Conservation (phyloP, 768 basidiomycete genomes). For the Collybia sordida region DNA sequence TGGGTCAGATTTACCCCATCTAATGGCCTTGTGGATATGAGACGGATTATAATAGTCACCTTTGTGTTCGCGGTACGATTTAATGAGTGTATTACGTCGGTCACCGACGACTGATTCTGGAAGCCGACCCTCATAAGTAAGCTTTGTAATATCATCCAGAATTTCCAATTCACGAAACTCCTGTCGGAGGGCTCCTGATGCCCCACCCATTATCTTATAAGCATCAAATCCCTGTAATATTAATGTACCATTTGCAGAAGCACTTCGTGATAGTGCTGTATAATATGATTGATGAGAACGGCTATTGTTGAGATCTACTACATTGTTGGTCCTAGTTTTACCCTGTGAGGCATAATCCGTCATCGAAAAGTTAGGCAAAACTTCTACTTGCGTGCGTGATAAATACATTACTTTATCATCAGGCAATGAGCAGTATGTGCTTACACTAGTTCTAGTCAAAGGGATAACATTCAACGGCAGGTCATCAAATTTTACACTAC, state of each 20-base stretch:
- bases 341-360: slow-evolving; percentile 26
- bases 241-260: slow-evolving; percentile 16
- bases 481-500: slow-evolving; percentile 16
- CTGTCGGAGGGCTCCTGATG: slow-evolving; percentile 12
- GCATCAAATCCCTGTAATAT: no score
- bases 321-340: background rate
- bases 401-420: slow-evolving; percentile 16
- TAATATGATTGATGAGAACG: slow-evolving; percentile 23
- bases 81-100: slow-evolving; percentile 21
- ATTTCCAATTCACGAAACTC: slow-evolving; percentile 13
- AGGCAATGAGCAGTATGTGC: slow-evolving; percentile 30
- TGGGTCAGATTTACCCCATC: background rate
- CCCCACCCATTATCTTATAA: slow-evolving; percentile 9
- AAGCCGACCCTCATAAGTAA: background rate
- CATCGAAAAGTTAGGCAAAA: no score
- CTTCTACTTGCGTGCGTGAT: slow-evolving; percentile 15
- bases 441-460: no score
- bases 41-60: slow-evolving; percentile 2
- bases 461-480: no score
- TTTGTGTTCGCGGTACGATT: background rate
- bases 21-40: background rate
- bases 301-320: background rate
- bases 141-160: slow-evolving; percentile 13
- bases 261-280: slow-evolving; percentile 26
- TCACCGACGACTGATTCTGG: slow-evolving; percentile 6